Evolutionary conservation across 805 yeast species (phyloP), one percentile per base, ranked within the genome.

Genomic region (Yarrowia porcina): DNA sequence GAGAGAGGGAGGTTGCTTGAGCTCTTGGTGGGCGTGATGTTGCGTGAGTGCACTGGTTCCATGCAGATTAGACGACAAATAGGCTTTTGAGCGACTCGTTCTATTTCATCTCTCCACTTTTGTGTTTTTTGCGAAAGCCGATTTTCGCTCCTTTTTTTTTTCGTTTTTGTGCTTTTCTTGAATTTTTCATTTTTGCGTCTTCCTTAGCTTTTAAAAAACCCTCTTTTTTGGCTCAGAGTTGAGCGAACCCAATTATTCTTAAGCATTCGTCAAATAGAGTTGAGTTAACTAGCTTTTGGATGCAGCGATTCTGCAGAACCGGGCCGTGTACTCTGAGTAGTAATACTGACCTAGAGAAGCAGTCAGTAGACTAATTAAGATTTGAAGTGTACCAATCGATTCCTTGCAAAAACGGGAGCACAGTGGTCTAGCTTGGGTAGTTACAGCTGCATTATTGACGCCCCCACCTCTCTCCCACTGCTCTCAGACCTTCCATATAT

Each of bases 251-350:
- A 30, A 8, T 4, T 3, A 1, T 4, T 12, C 6, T n/a, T 30
- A 45, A 30, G 36, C 36, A 30, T 45, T 45, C 52, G 52, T 30
- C 36, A 45, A 45, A 45, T 20, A 45, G 9, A 45, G 17, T 45
- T 30, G 35, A 8, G 3, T n/a, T 17, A 44, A 45, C 52, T 45
- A 30, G 52, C 25, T 45, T 45, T 45, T 21, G 39, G 15, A 20
- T 49, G 56, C 56, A 49, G 56, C 56, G 56, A 49, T 49, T 49
- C 56, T 49, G 56, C 56, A 33, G 56, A 33, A 49, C 56, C 39
- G 56, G 56, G 39, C 56, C 56, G 39, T 45, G 52, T 45, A 30
- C 52, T 36, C 35, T 45, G 52, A 30, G 20, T 13, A 20, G 52
- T 18, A 45, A 45, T 45, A 4, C 36, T 6, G 18, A 0, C 2